Conservation (phyloP, 1,284 basidiomycete genomes). For the Ustilago esculenta region DNA sequence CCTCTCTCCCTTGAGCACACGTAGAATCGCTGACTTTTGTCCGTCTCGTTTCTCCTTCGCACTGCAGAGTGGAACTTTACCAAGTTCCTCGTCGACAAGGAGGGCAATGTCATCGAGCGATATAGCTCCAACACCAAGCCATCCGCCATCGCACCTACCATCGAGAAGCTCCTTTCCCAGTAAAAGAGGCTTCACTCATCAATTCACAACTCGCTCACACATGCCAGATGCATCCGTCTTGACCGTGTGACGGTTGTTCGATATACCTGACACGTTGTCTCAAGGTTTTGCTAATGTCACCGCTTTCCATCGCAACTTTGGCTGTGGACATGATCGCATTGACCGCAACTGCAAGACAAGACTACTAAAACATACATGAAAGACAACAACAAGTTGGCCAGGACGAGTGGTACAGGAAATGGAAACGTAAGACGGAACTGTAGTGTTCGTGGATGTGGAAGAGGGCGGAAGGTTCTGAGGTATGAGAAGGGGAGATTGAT, state of each 20-base stretch:
- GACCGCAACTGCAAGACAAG: too few species aligned
- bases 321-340: too few species aligned
- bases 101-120: conserved; percentile 78
- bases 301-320: background rate
- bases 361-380: background rate
- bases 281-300: conserved; percentile 24
- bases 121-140: conserved; percentile 84
- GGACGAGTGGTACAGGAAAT: conserved; percentile 3
- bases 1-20: too few species aligned
- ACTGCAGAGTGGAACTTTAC: conserved; percentile 70
- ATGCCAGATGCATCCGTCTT: background rate
- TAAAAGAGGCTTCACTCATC: background rate
- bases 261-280: conserved; percentile 10
- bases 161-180: conserved; percentile 71
- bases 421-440: too few species aligned
- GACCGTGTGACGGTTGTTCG: conserved; percentile 2
- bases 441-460: too few species aligned
- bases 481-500: background rate
- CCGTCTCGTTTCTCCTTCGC: background rate
- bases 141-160: conserved; percentile 74
- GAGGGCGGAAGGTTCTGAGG: too few species aligned
- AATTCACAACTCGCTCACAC: background rate
- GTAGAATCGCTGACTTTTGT: too few species aligned
- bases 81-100: conserved; percentile 69
- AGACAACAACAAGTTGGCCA: background rate